These are phyloP conservation scores for Tilletia caries DNA, from an alignment of 1,284 basidiomycete genomes.

Conservation along the genomic window DNA sequence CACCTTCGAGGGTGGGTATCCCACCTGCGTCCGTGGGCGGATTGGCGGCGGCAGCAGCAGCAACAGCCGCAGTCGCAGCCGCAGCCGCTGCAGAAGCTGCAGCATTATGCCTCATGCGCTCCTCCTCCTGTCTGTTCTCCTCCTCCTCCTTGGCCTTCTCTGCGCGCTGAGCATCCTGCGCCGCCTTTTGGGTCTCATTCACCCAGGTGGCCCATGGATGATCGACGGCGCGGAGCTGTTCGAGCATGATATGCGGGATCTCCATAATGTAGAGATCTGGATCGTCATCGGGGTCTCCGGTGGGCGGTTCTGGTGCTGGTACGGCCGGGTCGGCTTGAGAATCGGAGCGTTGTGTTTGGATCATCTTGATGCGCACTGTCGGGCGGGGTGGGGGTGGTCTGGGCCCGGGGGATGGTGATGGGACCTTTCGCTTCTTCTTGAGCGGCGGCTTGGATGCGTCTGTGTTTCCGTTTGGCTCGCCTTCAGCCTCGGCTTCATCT, in stretches of 20 bases:
- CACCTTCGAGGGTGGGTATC: no score
- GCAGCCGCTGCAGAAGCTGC: background rate
- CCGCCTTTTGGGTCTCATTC: constrained; percentile 17
- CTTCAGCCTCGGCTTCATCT: background rate
- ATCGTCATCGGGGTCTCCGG: constrained; percentile 20
- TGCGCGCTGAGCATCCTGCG: constrained; percentile 22
- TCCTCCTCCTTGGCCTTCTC: constrained; percentile 20
- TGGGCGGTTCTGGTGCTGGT: constrained; percentile 1
- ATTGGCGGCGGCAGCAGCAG: constrained; percentile 19
- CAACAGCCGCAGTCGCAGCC: background rate
- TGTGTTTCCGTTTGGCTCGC: background rate
- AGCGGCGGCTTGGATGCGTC: constrained; percentile 5
- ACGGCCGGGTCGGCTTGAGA: constrained; percentile 5
- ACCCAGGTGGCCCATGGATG: constrained; percentile 47
- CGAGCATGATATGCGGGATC: constrained; percentile 40
- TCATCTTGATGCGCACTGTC: constrained; percentile 4
- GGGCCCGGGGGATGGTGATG: background rate
- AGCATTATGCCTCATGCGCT: background rate
- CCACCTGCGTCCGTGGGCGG: constrained; percentile 27
- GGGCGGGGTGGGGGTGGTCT: constrained; percentile 4
- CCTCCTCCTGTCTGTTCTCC: constrained; percentile 15
- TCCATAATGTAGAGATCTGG: constrained; percentile 40
- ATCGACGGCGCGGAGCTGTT: constrained; percentile 29
- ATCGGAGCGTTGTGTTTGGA: constrained; percentile 14
- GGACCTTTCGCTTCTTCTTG: background rate